Evolutionary conservation across 129 eudicot species (phyloP).

Genomic region (Lactuca sativa): DNA sequence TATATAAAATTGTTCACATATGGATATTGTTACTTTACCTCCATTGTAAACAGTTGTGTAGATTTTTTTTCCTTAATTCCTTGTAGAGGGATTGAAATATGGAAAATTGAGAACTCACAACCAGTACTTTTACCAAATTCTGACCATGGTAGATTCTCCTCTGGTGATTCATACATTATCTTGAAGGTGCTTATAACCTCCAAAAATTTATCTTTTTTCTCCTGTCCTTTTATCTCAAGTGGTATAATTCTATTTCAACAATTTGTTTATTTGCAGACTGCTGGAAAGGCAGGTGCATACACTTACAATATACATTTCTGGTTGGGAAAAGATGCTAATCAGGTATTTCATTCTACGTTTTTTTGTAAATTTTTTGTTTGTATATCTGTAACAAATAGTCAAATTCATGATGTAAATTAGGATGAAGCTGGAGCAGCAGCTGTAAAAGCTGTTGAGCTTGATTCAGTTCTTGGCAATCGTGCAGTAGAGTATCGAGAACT

Average conservation of each 20-base stretch:
- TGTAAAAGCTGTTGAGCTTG: constrained; percentile 91
- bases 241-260: constrained; percentile 3
- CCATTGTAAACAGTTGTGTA: constrained; percentile 13
- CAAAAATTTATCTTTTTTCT: not conserved
- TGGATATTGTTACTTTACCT: constrained; percentile 4
- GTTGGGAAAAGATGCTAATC: constrained; percentile 95
- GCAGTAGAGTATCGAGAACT: constrained; percentile 87
- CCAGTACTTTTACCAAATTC: constrained; percentile 79
- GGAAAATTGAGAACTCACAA: constrained; percentile 82
- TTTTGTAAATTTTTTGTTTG: not conserved
- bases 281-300: constrained; percentile 84
- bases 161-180: constrained; percentile 75
- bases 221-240: not conserved
- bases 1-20: not conserved
- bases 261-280: constrained; percentile 53
- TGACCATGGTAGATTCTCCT: constrained; percentile 79
- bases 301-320: constrained; percentile 75
- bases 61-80: constrained; percentile 49
- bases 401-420: constrained; percentile 35
- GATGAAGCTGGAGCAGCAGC: constrained; percentile 97
- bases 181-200: constrained; percentile 57
- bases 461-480: constrained; percentile 86
- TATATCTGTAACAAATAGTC: not conserved
- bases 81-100: constrained; percentile 82
- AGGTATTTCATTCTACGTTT: constrained; percentile 40